Percentiles rank a stretch among this genome's conserved stretches.
These are phyloP conservation scores for Gracilaria domingensis DNA, from an alignment of 23 red algal genomes.

Conservation along the genomic window DNA sequence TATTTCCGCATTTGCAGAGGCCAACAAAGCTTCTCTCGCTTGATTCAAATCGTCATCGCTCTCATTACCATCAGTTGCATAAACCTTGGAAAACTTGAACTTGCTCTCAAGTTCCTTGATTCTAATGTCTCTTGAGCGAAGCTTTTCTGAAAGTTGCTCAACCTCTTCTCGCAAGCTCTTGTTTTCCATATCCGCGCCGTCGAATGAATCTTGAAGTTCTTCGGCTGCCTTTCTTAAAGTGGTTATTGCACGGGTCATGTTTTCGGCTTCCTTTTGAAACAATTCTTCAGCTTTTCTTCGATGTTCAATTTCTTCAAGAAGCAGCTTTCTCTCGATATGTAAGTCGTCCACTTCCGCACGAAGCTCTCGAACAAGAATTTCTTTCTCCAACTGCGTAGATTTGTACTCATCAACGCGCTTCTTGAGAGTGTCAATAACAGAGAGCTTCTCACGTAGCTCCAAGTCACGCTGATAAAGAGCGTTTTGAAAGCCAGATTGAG, in stretches of 20 bases:
- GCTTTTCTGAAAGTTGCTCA: slow-evolving; percentile 1
- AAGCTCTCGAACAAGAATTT: background rate
- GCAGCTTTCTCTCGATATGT: slow-evolving; percentile 25
- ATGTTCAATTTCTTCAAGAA: slow-evolving; percentile 29
- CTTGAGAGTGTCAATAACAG: slow-evolving; percentile 14
- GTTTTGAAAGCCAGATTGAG: slow-evolving; percentile 1
- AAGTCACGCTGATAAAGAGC: slow-evolving; percentile 22
- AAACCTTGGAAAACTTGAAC: slow-evolving; percentile 3
- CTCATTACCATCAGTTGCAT: slow-evolving; percentile 22
- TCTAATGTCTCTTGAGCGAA: slow-evolving; percentile 22
- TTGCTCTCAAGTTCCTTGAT: slow-evolving; percentile 43
- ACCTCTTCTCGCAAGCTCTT: slow-evolving; percentile 3
- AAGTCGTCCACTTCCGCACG: slow-evolving; percentile 28
- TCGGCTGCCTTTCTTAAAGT: slow-evolving; percentile 7
- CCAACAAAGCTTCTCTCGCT: slow-evolving; percentile 37
- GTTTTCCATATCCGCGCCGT: slow-evolving; percentile 19
- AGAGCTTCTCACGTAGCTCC: slow-evolving; percentile 6
- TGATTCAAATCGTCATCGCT: slow-evolving; percentile 37
- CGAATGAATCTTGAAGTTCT: slow-evolving; percentile 35
- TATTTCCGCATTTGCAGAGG: slow-evolving; percentile 66
- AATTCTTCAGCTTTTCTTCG: slow-evolving; percentile 7
- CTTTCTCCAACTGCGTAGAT: slow-evolving; percentile 26
- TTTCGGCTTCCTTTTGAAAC: slow-evolving; percentile 43
- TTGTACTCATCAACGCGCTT: slow-evolving; percentile 19
- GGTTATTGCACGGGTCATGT: slow-evolving; percentile 23